Conservation (phyloP, 805 yeast species). For the Middelhovenomyces tepae region DNA sequence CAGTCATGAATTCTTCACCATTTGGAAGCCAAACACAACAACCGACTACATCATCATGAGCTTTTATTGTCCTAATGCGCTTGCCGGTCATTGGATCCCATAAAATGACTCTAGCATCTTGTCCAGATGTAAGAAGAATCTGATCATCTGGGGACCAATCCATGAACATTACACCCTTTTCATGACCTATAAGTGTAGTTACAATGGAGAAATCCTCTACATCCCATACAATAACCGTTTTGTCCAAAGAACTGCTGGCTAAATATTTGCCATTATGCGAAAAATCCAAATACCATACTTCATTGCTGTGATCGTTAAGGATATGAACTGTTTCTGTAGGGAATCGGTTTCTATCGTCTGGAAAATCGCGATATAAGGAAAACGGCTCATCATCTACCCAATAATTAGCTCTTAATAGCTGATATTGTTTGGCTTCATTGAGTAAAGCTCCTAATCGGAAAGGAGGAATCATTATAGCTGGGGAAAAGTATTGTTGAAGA, state of each 20-base stretch:
- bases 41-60: slow-evolving; percentile 27
- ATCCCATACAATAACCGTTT: slow-evolving; percentile 55
- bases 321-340: slow-evolving; percentile 36
- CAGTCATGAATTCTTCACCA: slow-evolving; percentile 49
- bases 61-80: slow-evolving; percentile 17
- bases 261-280: slow-evolving; percentile 68
- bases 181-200: slow-evolving; percentile 23
- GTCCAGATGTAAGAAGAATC: slow-evolving; percentile 59
- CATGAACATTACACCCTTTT: slow-evolving; percentile 39
- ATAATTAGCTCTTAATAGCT: slow-evolving; percentile 29
- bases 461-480: slow-evolving; percentile 46
- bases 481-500: slow-evolving; percentile 40
- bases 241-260: slow-evolving; percentile 72
- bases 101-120: slow-evolving; percentile 59
- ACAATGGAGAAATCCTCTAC: slow-evolving; percentile 33
- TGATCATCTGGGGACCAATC: slow-evolving; percentile 71
- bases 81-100: slow-evolving; percentile 49
- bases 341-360: slow-evolving; percentile 19
- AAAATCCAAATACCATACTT: slow-evolving; percentile 78
- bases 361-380: slow-evolving; percentile 32
- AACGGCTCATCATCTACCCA: slow-evolving; percentile 13
- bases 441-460: slow-evolving; percentile 42
- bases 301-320: slow-evolving; percentile 49
- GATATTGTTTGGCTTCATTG: slow-evolving; percentile 43
- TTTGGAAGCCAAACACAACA: slow-evolving; percentile 66